phyloP scores from a whole-genome alignment of 1,284 basidiomycete species.

The Paramarasmius palmivorus region DNA sequence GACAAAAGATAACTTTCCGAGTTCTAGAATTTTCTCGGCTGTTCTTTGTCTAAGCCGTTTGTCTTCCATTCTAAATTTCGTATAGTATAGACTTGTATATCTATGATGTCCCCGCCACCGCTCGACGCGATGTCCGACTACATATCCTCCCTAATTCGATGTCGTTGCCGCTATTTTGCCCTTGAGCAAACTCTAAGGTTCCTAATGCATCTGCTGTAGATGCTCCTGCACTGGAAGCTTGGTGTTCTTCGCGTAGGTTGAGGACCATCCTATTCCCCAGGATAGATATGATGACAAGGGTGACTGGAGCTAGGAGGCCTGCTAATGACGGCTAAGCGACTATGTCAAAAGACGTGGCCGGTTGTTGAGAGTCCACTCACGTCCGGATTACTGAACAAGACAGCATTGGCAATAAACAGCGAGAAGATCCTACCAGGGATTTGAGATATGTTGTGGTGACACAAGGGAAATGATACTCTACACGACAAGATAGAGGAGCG shows the following conservation, averaged over 20 bases:
- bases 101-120: too few relatives aligned
- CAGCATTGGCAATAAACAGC: conserved; percentile 1
- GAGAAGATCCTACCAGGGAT: not conserved
- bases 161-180: too few relatives aligned
- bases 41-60: too few relatives aligned
- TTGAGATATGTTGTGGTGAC: not conserved
- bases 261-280: conserved; percentile 10
- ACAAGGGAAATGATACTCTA: not conserved
- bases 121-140: too few relatives aligned
- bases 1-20: too few relatives aligned
- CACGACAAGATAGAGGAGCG: conserved; percentile 3
- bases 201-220: not conserved
- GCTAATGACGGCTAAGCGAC: conserved; percentile 6
- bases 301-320: not conserved
- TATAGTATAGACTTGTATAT: too few relatives aligned
- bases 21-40: too few relatives aligned
- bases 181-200: not conserved
- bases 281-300: conserved; percentile 5
- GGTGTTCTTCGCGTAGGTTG: conserved; percentile 2
- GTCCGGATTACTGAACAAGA: not conserved
- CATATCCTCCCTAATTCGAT: too few relatives aligned
- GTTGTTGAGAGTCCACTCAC: not conserved
- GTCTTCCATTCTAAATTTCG: too few relatives aligned
- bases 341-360: not conserved
- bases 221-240: not conserved